phyloP scores from a whole-genome alignment of 2,329 filamentous ascomycete genomes.

The Fusarium odoratissimum region DNA sequence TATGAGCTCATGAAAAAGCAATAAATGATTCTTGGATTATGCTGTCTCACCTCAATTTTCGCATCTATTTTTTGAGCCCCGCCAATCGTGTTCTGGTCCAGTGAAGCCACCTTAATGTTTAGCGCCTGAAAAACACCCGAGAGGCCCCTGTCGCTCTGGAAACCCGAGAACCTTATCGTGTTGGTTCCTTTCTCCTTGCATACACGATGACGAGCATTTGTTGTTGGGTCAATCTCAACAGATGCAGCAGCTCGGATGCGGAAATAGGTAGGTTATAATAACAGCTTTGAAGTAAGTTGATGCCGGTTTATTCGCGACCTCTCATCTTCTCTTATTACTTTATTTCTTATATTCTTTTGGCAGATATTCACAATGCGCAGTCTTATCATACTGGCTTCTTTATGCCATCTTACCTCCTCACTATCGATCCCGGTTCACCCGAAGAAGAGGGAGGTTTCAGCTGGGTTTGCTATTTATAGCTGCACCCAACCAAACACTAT shows the following conservation, averaged over 20 bases:
- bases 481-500: slow-evolving; percentile 10
- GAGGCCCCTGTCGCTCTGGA: slow-evolving; percentile 17
- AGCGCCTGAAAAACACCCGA: not conserved
- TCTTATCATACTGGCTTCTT: not conserved
- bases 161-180: slow-evolving; percentile 11
- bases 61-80: too few species aligned
- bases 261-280: not conserved
- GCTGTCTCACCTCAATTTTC: not conserved
- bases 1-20: accelerated
- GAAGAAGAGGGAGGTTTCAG: not conserved
- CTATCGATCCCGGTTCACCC: not conserved
- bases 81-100: not conserved
- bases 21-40: not conserved
- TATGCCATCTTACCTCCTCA: not conserved
- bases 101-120: slow-evolving; percentile 1
- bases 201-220: slow-evolving; percentile 9
- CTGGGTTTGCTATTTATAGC: slow-evolving; percentile 9
- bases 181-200: slow-evolving; percentile 4
- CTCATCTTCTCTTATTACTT: too few species aligned
- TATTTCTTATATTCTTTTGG: not conserved
- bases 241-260: too few species aligned
- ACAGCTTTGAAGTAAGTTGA: accelerated
- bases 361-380: not conserved
- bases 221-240: slow-evolving; percentile 14
- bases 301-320: accelerated